Evolutionary conservation across 208 protist species (phyloP), one percentile per base, ranked within the genome.

Genomic region (Wallacemonas sp.): DNA sequence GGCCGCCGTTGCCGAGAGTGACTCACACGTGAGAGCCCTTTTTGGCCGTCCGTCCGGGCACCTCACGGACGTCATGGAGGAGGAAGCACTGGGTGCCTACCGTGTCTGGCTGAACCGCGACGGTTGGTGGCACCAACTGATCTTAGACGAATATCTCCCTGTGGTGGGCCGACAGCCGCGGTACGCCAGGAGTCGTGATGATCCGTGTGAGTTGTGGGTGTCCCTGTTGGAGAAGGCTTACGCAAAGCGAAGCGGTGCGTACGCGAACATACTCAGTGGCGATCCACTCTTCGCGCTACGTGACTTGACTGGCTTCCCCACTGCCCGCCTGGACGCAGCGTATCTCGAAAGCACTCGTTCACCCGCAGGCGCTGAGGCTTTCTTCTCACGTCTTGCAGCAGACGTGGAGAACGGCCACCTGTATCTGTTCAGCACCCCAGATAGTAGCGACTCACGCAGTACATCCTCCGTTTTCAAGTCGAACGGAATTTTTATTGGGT

Each of bases 171-270:
- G 73, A 19, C 72, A 73, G 50, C 71, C 76, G 24, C 77, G 79
- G 42, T 91, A 74, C 59, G 76, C 75, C n/a, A 62, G 68, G 37
- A 77, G 81, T 22, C 45, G 59, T 2, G 70, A 80, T 45, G 83
- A 93, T 33, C 73, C 67, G 34, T 83, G 81, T 66, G 84, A 95
- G 70, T 70, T 92, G 77, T 95, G 89, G 89, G 74, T 90, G 6
- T 87, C 81, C 0, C 63, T 90, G 26, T 61, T 92, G 22, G 80
- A 95, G 68, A 95, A 95, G 70, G 89, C 85, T 0, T 93, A 91
- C 65, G 87, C 87, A 3, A 95, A 95, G 76, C 46, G 86, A 0
- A 75, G 91, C 63, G 78, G 79, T 17, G 72, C 73, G 33, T 94
- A 94, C 63, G 76, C 71, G 36, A 84, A 78, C 59, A 91, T 94